phyloP scores from a whole-genome alignment of 129 eudicot species.

The Artemisia argyi region DNA sequence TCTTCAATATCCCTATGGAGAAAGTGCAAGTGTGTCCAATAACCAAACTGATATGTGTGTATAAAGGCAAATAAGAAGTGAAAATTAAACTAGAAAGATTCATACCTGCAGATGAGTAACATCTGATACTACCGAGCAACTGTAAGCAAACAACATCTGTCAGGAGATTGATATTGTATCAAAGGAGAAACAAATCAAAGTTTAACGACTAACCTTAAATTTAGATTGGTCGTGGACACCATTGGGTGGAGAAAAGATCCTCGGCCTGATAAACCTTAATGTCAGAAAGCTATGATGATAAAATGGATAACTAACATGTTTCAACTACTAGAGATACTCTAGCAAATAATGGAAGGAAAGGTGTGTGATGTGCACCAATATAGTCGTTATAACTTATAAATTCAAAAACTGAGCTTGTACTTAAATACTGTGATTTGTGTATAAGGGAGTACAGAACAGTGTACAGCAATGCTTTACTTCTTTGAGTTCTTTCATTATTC shows the following conservation, averaged over 20 bases:
- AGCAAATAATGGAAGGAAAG: conserved; percentile 15
- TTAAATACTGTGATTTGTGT: background rate
- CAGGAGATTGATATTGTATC: conserved; percentile 17
- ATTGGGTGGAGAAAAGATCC: conserved; percentile 22
- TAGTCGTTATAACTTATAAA: background rate
- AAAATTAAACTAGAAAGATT: background rate
- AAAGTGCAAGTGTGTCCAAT: background rate
- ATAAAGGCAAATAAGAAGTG: conserved; percentile 10
- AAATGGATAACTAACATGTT: conserved; percentile 16
- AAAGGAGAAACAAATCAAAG: conserved; percentile 4
- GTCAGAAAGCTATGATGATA: conserved; percentile 31
- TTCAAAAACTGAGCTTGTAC: background rate
- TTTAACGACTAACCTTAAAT: conserved; percentile 56
- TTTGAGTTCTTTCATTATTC: conserved; percentile 8
- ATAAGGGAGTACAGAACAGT: conserved; percentile 9
- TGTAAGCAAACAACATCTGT: conserved; percentile 37
- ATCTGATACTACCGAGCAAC: conserved; percentile 55
- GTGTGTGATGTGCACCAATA: background rate
- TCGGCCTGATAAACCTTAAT: conserved; percentile 56
- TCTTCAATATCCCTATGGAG: no score
- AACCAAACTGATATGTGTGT: background rate
- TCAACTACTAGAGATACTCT: conserved; percentile 11
- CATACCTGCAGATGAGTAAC: conserved; percentile 78
- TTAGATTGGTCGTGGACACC: conserved; percentile 40
- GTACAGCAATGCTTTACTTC: conserved; percentile 10